These are phyloP conservation scores for Pythium insidiosum DNA, from an alignment of 352 stramenopile genomes.

Conservation along the genomic window DNA sequence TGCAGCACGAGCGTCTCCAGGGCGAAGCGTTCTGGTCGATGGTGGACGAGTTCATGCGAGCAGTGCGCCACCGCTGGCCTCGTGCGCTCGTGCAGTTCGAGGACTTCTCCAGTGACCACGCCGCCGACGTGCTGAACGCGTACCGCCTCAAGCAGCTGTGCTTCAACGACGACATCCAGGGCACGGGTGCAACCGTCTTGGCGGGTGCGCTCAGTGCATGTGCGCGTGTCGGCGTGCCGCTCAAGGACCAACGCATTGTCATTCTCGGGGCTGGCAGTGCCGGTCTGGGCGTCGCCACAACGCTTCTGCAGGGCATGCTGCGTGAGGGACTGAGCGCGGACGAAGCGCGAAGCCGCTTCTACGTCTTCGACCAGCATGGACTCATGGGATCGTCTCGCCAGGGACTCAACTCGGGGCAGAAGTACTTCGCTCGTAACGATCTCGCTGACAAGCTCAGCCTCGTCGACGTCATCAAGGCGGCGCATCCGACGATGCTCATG, in stretches of 20 bases:
- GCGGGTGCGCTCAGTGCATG: constrained; percentile 83
- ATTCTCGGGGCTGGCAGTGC: constrained; percentile 93
- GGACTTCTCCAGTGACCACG: constrained; percentile 91
- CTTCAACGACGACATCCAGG: constrained; percentile 99
- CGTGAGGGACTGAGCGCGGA: constrained; percentile 62
- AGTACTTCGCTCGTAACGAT: constrained; percentile 69
- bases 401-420: constrained; percentile 63
- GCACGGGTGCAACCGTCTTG: constrained; percentile 92
- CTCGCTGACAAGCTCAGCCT: constrained; percentile 67
- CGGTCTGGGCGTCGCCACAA: constrained; percentile 91
- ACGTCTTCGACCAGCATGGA: constrained; percentile 74
- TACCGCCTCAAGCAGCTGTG: constrained; percentile 93
- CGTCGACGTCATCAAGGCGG: constrained; percentile 72
- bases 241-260: constrained; percentile 94
- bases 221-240: constrained; percentile 49
- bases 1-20: constrained; percentile 85
- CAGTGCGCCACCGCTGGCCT: constrained; percentile 84
- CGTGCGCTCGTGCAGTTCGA: constrained; percentile 95
- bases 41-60: constrained; percentile 91
- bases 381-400: constrained; percentile 40
- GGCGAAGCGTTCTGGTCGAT: constrained; percentile 93
- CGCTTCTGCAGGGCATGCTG: constrained; percentile 88
- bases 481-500: constrained; percentile 94
- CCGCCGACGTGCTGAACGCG: constrained; percentile 89
- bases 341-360: constrained; percentile 65